These are phyloP conservation scores for Lactarius akahatsu DNA, from an alignment of 768 basidiomycete species.

Conservation along the genomic window DNA sequence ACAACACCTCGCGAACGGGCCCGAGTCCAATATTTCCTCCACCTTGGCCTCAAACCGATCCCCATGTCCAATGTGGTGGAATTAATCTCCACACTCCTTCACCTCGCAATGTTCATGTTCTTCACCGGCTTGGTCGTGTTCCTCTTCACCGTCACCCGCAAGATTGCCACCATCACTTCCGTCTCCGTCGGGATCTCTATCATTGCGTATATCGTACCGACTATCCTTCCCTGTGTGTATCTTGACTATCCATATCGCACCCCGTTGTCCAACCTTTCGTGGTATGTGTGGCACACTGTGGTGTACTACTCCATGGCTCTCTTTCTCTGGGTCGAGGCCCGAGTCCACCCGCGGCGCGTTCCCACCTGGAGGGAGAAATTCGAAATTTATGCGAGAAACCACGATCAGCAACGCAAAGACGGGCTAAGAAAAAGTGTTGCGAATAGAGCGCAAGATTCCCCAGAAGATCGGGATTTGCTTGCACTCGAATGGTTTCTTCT, in stretches of 20 bases:
- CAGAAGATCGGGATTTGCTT: not conserved
- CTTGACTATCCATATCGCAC: conserved; percentile 23
- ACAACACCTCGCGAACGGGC: conserved; percentile 4
- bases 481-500: not conserved
- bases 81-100: conserved; percentile 12
- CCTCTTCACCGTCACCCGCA: conserved; percentile 1
- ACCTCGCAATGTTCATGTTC: conserved; percentile 24
- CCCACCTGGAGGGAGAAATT: not conserved
- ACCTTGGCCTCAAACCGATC: conserved; percentile 7
- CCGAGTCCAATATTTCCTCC: conserved; percentile 20
- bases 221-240: conserved; percentile 7
- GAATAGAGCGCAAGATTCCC: not conserved
- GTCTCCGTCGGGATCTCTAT: conserved; percentile 7
- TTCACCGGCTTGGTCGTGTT: conserved; percentile 20
- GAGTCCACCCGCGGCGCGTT: too few species aligned
- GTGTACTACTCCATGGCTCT: not conserved
- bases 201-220: conserved; percentile 2
- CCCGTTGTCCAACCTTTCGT: conserved; percentile 16
- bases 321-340: not conserved
- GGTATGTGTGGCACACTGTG: conserved; percentile 5
- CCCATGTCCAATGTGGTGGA: conserved; percentile 10
- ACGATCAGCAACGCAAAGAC: not conserved
- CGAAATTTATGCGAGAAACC: not conserved
- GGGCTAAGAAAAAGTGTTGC: not conserved
- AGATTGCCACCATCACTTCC: conserved; percentile 8